Conservation (phyloP, 129 eudicot species). For the Chrysanthemum lavandulifolium region DNA sequence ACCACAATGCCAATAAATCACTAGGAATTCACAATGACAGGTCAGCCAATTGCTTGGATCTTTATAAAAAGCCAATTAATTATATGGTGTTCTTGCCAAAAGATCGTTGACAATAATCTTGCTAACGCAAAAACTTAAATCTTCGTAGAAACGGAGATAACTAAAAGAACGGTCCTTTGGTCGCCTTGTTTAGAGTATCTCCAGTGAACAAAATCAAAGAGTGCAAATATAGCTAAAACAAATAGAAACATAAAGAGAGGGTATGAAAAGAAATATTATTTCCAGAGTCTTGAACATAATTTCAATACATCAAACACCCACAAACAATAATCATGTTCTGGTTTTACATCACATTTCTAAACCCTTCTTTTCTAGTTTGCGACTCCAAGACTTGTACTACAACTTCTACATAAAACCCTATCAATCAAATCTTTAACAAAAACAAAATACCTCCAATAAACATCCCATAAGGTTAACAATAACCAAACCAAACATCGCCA, state of each 20-base stretch:
- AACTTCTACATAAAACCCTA: constrained; percentile 19
- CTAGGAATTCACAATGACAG: too few species aligned
- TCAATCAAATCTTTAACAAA: constrained; percentile 20
- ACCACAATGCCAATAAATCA: too few species aligned
- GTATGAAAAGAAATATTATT: constrained; percentile 43
- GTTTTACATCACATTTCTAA: background rate
- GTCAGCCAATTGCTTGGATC: too few species aligned
- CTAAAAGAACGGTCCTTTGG: too few species aligned
- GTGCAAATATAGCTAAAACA: background rate
- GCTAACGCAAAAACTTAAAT: too few species aligned
- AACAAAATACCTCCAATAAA: background rate
- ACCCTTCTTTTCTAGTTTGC: background rate
- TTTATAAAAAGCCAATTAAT: too few species aligned
- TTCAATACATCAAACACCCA: background rate
- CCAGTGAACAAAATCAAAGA: too few species aligned
- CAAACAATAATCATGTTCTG: background rate
- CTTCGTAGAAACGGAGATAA: too few species aligned
- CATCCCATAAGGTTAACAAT: constrained; percentile 7
- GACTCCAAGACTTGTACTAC: background rate
- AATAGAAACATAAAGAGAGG: constrained; percentile 28
- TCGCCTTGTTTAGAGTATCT: too few species aligned
- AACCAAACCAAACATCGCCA: too few species aligned
- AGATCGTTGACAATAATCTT: too few species aligned
- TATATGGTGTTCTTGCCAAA: too few species aligned
- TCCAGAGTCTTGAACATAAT: constrained; percentile 30